Percentiles rank a stretch among this genome's conserved stretches.
Evolutionary conservation across 1,139 yeast species (phyloP).

Genomic region (Candida anutae): DNA sequence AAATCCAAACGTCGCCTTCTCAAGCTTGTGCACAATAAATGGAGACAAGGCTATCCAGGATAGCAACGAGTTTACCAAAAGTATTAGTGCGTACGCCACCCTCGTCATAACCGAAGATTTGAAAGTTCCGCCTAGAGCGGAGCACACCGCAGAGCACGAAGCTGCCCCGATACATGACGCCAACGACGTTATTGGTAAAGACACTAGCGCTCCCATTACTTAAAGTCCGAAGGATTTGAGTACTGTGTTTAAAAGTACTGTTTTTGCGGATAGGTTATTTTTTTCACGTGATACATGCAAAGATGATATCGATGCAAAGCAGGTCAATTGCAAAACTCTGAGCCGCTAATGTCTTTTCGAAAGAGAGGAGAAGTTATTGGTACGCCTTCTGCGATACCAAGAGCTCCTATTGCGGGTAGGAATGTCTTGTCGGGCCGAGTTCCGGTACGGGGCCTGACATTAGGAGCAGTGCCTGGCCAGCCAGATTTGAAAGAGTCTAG

Average conservation of each 20-base stretch:
- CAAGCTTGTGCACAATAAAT: slow-evolving; percentile 69
- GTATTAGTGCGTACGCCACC: slow-evolving; percentile 72
- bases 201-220: slow-evolving; percentile 89
- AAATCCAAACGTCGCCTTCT: slow-evolving; percentile 62
- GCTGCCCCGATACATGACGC: slow-evolving; percentile 87
- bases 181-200: slow-evolving; percentile 63
- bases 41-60: slow-evolving; percentile 92
- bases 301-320: no score
- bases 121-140: slow-evolving; percentile 53
- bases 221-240: no score
- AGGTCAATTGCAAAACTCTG: no score
- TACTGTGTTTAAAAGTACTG: background rate
- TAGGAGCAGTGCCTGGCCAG: slow-evolving; percentile 4
- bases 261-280: background rate
- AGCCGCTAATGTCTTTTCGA: slow-evolving; percentile 76
- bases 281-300: background rate
- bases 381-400: slow-evolving; percentile 8
- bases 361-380: slow-evolving; percentile 58
- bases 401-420: slow-evolving; percentile 2
- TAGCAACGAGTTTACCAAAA: slow-evolving; percentile 68
- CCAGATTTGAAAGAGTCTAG: slow-evolving; percentile 6
- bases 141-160: slow-evolving; percentile 61
- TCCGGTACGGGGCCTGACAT: no score
- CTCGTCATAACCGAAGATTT: slow-evolving; percentile 62
- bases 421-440: no score